Conservation (phyloP, 2,329 filamentous ascomycete genomes). For the Rutstroemia sp. region DNA sequence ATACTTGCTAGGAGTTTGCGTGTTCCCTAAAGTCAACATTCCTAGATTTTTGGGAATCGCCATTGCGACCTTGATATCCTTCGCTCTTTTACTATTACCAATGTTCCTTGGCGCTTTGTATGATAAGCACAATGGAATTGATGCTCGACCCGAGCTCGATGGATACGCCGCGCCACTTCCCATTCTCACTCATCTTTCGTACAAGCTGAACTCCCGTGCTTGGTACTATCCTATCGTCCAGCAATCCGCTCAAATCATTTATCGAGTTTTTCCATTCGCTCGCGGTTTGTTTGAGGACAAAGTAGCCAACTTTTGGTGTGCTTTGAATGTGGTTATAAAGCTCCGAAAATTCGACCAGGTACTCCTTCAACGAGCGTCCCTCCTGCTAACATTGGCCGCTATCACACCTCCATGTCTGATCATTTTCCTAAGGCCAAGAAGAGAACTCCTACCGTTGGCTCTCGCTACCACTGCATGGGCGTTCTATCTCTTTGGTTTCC, state of each 20-base stretch:
- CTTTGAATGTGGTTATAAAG: constrained; percentile 83
- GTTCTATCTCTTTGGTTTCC: constrained; percentile 96
- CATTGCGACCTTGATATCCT: constrained; percentile 63
- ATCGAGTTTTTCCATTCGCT: constrained; percentile 92
- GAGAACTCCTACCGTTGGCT: constrained; percentile 68
- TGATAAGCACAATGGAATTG: constrained; percentile 57
- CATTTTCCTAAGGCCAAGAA: constrained; percentile 71
- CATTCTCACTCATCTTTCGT: constrained; percentile 49
- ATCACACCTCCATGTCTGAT: constrained; percentile 75
- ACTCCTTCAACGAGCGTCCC: constrained; percentile 67
- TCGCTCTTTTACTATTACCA: constrained; percentile 68
- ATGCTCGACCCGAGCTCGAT: constrained; percentile 47
- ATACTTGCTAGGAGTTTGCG: constrained; percentile 78
- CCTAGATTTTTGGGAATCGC: constrained; percentile 68
- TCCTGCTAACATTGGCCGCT: constrained; percentile 65
- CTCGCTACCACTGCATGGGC: constrained; percentile 86
- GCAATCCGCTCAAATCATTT: constrained; percentile 74
- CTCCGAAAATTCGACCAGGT: constrained; percentile 65
- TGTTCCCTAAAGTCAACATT: constrained; percentile 65
- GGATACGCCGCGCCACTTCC: constrained; percentile 56
- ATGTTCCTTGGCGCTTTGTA: constrained; percentile 65
- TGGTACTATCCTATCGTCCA: constrained; percentile 68
- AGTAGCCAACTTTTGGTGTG: constrained; percentile 97
- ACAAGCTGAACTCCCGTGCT: constrained; percentile 54
- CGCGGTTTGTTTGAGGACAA: constrained; percentile 98